Conservation (phyloP, 2,329 filamentous ascomycete genomes). For the Alternaria sp. region DNA sequence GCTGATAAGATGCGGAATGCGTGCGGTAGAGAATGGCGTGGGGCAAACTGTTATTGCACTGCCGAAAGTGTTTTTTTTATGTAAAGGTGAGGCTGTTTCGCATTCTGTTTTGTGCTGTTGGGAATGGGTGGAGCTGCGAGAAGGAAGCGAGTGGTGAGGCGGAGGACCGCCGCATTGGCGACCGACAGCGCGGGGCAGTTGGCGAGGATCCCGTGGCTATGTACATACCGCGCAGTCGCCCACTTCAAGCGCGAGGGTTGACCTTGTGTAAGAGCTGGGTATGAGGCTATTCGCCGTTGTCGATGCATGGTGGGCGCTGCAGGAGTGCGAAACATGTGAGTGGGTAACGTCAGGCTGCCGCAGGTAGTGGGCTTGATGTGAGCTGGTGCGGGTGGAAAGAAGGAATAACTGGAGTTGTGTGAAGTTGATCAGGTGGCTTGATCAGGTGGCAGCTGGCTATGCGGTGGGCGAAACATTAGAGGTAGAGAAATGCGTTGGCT, state of each 20-base stretch:
- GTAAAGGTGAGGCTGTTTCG: constrained; percentile 24
- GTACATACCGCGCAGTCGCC: constrained; percentile 20
- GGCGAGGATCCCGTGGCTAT: constrained; percentile 29
- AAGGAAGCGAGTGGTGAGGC: constrained; percentile 14
- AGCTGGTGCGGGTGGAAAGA: not conserved
- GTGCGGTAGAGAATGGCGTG: constrained; percentile 6
- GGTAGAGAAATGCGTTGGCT: not conserved
- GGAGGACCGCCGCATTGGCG: constrained; percentile 3
- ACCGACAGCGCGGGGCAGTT: constrained; percentile 18
- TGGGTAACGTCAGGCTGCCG: not conserved
- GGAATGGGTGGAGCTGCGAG: not conserved
- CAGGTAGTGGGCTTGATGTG: constrained; percentile 9
- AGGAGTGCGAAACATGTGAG: constrained; percentile 5
- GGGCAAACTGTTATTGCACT: constrained; percentile 3
- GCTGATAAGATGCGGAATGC: constrained; percentile 16
- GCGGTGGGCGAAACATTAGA: constrained; percentile 1
- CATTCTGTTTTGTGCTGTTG: constrained; percentile 22
- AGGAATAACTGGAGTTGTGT: not conserved
- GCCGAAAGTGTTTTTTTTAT: constrained; percentile 1
- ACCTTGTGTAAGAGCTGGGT: constrained; percentile 2
- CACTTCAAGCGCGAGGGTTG: constrained; percentile 10
- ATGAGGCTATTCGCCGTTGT: not conserved
- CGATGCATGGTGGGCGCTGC: constrained; percentile 5
- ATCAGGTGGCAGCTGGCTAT: not conserved
- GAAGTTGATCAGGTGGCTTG: not conserved